Conservation (phyloP, 2,329 filamentous ascomycete species). For the Fusarium sp. region DNA sequence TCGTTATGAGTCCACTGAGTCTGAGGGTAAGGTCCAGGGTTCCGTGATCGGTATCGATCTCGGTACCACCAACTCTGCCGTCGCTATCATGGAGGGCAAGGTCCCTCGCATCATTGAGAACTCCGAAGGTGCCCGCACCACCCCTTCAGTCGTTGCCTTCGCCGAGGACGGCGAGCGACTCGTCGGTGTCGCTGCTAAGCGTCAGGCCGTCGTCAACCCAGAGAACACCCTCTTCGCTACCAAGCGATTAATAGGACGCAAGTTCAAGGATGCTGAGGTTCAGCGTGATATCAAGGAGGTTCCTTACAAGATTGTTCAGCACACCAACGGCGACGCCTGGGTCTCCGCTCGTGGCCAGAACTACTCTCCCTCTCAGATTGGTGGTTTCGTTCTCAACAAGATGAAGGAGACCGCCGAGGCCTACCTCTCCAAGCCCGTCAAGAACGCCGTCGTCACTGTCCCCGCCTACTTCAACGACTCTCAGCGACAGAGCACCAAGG, state of each 20-base stretch:
- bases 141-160: conserved; percentile 90
- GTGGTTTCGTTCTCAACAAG: conserved; percentile 96
- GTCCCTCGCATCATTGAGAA: conserved; percentile 96
- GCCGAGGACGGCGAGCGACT: conserved; percentile 95
- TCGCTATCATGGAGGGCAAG: conserved; percentile 98
- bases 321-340: conserved; percentile 97
- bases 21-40: conserved; percentile 83
- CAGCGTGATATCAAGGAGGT: conserved; percentile 98
- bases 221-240: conserved; percentile 99
- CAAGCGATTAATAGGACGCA: conserved; percentile 98
- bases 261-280: conserved; percentile 93
- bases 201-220: conserved; percentile 97
- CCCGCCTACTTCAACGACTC: conserved; percentile 99
- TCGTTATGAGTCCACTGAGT: conserved; percentile 77
- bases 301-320: conserved; percentile 98
- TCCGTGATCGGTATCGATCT: conserved; percentile 98
- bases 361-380: conserved; percentile 98
- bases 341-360: conserved; percentile 92
- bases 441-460: conserved; percentile 97
- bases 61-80: conserved; percentile 97
- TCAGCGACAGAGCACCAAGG: conserved; percentile 97
- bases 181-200: conserved; percentile 97
- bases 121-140: conserved; percentile 74
- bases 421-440: conserved; percentile 88
- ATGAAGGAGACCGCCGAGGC: conserved; percentile 99